Evolutionary conservation across 495 filamentous ascomycete species (phyloP), one percentile per base, ranked within the genome.

Genomic region (Xylaria acuta): DNA sequence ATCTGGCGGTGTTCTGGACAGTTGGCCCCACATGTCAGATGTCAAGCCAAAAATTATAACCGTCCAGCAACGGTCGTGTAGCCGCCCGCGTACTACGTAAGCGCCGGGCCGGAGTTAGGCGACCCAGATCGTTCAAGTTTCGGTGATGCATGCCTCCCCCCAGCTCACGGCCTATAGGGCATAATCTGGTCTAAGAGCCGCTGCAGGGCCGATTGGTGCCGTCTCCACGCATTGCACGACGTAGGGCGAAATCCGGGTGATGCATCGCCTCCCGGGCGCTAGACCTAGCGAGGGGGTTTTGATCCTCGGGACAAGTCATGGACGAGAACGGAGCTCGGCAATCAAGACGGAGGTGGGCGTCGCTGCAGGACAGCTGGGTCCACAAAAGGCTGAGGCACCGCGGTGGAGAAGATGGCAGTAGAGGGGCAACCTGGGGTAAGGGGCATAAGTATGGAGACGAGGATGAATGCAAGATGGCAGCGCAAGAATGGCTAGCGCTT

Each of bases 381-480:
- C 58, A 84, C 75, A 64, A 84, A 83, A 16, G 82, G 82, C 63
- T 83, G 80, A 40, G 80, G 77, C 43, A 79, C 74, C 16, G 76
- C 76, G 22, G 70, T 78, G 53, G 81, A 82, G n/a, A 76, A 79
- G 67, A 82, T 79, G 54, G 79, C 74, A 40, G 76, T 53, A 45
- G 73, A 67, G 43, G 25, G 49, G 51, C 64, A 27, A 60, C 22
- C 68, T 77, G 71, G 66, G 65, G 58, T n/a, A 67, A 40, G 27
- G 16, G n/a, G 32, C 4, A 40, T 64, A 16, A 75, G 65, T 12
- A 51, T 54, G 27, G 36, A 72, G 25, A 72, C 12, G 6, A 43
- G 5, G 20, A 14, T 62, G 56, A n/a, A 40, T 25, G 36, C 20
- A 20, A 43, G n/a, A 66, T 5, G 45, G 30, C 16, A 62, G 54